Conservation (phyloP, 108 stramenopile species). For the Cyclotella baltica region DNA sequence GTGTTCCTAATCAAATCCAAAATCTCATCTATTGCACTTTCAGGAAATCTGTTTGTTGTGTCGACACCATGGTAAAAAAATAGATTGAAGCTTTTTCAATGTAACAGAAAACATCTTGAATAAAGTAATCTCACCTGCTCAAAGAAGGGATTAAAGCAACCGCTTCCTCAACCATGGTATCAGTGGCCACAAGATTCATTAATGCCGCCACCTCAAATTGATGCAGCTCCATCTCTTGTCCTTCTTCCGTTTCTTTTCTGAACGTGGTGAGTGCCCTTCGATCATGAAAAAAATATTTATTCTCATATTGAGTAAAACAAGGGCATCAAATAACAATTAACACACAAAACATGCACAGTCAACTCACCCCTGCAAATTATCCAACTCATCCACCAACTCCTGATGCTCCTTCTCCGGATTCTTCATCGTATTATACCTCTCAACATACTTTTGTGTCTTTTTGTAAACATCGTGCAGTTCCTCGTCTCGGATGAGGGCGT, state of each 20-base stretch:
- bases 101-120: too few species aligned
- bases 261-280: conserved; percentile 81
- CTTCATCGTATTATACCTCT: conserved; percentile 90
- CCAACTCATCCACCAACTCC: conserved; percentile 89
- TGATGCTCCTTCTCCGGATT: conserved; percentile 88
- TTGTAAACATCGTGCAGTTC: conserved; percentile 88
- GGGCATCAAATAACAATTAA: not conserved
- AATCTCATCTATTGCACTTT: conserved; percentile 91
- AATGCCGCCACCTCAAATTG: conserved; percentile 87
- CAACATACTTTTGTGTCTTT: conserved; percentile 89
- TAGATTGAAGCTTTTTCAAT: too few species aligned
- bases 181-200: conserved; percentile 90
- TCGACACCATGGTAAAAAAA: too few species aligned
- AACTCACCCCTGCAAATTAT: conserved; percentile 87
- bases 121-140: conserved; percentile 40
- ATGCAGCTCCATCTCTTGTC: conserved; percentile 83
- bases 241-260: conserved; percentile 90
- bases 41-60: conserved; percentile 75
- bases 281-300: not conserved
- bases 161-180: conserved; percentile 87
- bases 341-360: conserved; percentile 5
- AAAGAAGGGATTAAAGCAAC: conserved; percentile 81
- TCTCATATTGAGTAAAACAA: not conserved
- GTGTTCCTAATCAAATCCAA: conserved; percentile 87
- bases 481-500: conserved; percentile 79